Base-by-base conservation (phyloP, 2,329 filamentous ascomycete species). In the Fusarium tricinctum region DNA sequence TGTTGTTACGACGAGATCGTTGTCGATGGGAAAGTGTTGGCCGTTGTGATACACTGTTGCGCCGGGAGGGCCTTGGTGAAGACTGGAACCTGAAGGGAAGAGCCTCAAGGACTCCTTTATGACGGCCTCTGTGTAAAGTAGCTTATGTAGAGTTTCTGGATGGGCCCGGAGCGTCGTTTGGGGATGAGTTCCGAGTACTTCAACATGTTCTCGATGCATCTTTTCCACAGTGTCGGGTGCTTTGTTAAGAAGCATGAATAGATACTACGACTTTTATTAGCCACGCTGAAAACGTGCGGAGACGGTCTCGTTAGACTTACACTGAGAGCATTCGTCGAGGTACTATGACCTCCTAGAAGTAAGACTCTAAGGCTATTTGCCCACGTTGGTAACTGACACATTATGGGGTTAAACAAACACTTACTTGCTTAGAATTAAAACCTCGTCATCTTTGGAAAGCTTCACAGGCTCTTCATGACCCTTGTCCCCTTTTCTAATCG, bases 271-370 rank as follows among this genome's bases (percentile, higher is more conserved):
- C 9, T 6, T 1, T 4, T 8, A 33, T 49, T 8, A 32, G 26
- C 23, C 7, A 26, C 26, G 15, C 1, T 15, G 9, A 10, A 2
- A 17, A 7, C 4, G 17, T 35, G 7, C 8, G 17, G 1, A 8
- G 10, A 5, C 2, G 2, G 0, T 13, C 17, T 17, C 6, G 9
- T 45, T 17, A 17, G 6, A 28, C 59, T 50, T 39, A 61, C 63
- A 17, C 51, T 60, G 2, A 69, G 30, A 12, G 43, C 43, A 10
- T 49, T 66, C 0, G 58, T 64, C 5, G 66, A 47, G 2, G 67
- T 64, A n/a, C 23, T 62, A n/a, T 70, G 67, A 0, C 66, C 67
- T 14, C 67, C 67, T 2, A 64, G 13, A 1, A 58, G 40, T 8
- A 67, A 32, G 0, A 17, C 30, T 26, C 56, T 69, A 12, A 67